phyloP scores from a whole-genome alignment of 1,284 basidiomycete species.

The Cutaneotrichosporon cutaneum region DNA sequence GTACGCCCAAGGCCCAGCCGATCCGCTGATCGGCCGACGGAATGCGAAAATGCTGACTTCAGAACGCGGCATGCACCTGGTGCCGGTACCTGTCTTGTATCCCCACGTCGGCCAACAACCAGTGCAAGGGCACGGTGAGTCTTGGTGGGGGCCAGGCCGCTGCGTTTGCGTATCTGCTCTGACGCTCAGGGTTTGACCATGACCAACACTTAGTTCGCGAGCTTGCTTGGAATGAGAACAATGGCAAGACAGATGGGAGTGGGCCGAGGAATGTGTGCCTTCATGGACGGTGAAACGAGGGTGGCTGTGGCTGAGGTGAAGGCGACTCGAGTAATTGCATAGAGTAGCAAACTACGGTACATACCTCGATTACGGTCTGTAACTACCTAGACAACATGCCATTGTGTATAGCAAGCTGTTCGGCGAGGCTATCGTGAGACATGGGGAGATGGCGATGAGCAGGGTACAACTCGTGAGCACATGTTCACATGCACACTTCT shows the following conservation, averaged over 20 bases:
- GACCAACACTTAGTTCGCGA: neutral
- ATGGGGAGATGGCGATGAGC: too few species aligned
- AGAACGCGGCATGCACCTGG: slow-evolving; percentile 71
- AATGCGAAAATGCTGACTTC: neutral
- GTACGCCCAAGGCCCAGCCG: slow-evolving; percentile 31
- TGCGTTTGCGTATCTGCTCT: neutral
- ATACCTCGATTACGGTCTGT: neutral
- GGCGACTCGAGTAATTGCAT: too few species aligned
- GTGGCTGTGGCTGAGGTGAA: too few species aligned
- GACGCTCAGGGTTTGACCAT: slow-evolving; percentile 1
- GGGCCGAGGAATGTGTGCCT: neutral
- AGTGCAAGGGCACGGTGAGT: slow-evolving; percentile 65
- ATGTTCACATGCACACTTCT: neutral
- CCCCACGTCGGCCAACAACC: slow-evolving; percentile 71
- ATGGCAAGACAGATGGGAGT: neutral
- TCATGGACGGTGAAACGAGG: neutral
- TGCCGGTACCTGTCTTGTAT: slow-evolving; percentile 88
- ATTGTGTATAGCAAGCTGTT: neutral
- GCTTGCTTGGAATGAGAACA: neutral
- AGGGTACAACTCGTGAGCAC: too few species aligned
- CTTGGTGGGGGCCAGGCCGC: neutral
- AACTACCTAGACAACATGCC: neutral
- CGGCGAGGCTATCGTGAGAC: too few species aligned
- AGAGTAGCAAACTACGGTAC: neutral
- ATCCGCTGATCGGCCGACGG: neutral